Evolutionary conservation across 257 asterid genomes (phyloP), one percentile per base, ranked within the genome.

Genomic region (Solanum pinnatisectum): DNA sequence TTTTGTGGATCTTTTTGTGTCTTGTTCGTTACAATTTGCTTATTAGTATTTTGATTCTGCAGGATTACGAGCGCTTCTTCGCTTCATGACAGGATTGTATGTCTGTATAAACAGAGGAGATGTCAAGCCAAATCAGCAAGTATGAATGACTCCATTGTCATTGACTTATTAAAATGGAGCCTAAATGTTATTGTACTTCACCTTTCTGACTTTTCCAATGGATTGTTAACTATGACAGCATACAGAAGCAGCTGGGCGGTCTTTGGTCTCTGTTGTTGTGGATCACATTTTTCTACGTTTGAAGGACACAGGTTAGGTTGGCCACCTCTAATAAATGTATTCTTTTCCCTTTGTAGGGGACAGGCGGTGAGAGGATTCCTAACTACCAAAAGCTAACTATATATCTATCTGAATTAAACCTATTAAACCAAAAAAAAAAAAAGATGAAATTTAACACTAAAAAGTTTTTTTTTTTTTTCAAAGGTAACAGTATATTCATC

Each of bases 61-160:
- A 97, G 99, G 99, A 87, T 87, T 97, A 85, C 94, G 99, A 78
- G 99, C 99, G 90, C 98, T 97, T 93, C 99, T 97, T 84, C 99
- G 98, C 85, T 97, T 97, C 95, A 93, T 97, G 90, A 94, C 98
- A 40, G 99, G 98, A 89, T 86, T 97, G 71, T 92, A 94, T 90
- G 96, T 91, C 91, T 97, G 99, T 94, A 90, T 97, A 89, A 97
- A 96, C 91, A 93, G 99, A 93, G 99, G 98, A 88, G 99, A 94
- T 77, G 94, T 96, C 89, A 93, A 93, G 93, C 98, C 98, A 89
- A 93, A 90, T 90, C 96, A 93, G 90, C 93, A 92, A 89, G 99
- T 96, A 92, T 87, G 90, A 81, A 36, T 71, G 40, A 36, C 60
- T 81, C 65, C 77, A 44, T 63, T 78, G 77, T 87, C 91, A 85